Evolutionary conservation across 2,329 filamentous ascomycete genomes (phyloP), one percentile per base, ranked within the genome.

Genomic region (Phaeosphaeriaceae sp.): DNA sequence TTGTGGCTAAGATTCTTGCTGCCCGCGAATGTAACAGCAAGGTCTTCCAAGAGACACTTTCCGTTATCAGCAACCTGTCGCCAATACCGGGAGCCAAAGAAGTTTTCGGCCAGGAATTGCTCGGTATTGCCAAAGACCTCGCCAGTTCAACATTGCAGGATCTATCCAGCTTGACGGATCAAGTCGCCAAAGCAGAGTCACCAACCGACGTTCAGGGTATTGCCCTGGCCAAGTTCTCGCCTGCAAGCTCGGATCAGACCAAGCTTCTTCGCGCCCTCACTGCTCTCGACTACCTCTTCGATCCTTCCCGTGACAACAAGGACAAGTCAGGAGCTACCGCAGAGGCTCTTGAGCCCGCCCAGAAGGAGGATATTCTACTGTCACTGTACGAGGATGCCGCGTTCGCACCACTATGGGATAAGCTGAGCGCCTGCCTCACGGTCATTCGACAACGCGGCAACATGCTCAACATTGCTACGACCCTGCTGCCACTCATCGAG

Each of bases 61-160:
- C 94, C 17, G 96, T 96, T n/a, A 97, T 99, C 82, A 98, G 97
- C 81, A 97, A 98, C 72, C 85, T 99, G 45, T 98, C 93, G 5
- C 89, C 91, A 41, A 95, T 99, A 60, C 93, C 94, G 17, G 92
- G 91, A 13, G 93, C 94, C 19, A 95, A 96, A 78, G 87, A 91
- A 53, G 85, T 92, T 11, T 98, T 99, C 75, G 95, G 95, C n/a
- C 89, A 91, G 66, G 94, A 99, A 78, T 85, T 99, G 51, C 91
- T 97, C 57, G 86, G 87, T 49, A 94, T 97, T 78, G 93, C 95
- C 49, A 91, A 94, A 69, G 83, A 88, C 50, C 82, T 99, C 25
- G 96, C 92, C 67, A 88, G 92, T 69, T 89, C 91, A 53, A 96
- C 98, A 58, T 85, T 97, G 10, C 82, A 85, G 3, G 94, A 98